Evolutionary conservation across 768 basidiomycete genomes (phyloP).

Genomic region (Paxillus involutus): DNA sequence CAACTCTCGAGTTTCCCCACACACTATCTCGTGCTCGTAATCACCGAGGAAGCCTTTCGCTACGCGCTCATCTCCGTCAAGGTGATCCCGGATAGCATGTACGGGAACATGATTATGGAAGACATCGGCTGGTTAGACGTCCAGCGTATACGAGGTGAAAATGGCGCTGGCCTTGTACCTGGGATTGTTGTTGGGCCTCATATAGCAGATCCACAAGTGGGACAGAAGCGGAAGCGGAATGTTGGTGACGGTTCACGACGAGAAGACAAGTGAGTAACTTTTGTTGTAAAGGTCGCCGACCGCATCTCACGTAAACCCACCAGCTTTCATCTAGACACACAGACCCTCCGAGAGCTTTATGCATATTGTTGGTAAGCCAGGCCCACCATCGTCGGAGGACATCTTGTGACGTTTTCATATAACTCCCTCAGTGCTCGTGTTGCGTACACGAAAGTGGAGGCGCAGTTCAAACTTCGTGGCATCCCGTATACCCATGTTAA

Average conservation of each 20-base stretch:
- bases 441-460: conserved; percentile 86
- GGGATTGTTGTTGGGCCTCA: conserved; percentile 12
- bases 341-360: conserved; percentile 74
- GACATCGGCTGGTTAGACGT: conserved; percentile 82
- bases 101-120: conserved; percentile 63
- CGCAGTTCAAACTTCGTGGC: conserved; percentile 77
- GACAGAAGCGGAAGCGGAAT: conserved; percentile 33
- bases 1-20: conserved; percentile 73
- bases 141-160: conserved; percentile 57
- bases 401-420: neutral
- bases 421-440: conserved; percentile 68
- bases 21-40: conserved; percentile 84
- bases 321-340: conserved; percentile 68
- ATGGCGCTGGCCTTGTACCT: conserved; percentile 15
- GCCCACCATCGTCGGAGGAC: conserved; percentile 4
- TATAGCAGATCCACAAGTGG: conserved; percentile 19
- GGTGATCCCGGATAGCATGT: conserved; percentile 52
- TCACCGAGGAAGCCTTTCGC: conserved; percentile 73
- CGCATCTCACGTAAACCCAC: neutral
- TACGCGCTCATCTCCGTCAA: conserved; percentile 79
- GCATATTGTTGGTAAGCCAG: conserved; percentile 78
- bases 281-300: neutral
- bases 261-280: conserved; percentile 29
- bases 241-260: conserved; percentile 9
- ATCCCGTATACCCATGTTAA: conserved; percentile 80